phyloP scores from a whole-genome alignment of 305 asterid species.

The Fraxinus baroniana region DNA sequence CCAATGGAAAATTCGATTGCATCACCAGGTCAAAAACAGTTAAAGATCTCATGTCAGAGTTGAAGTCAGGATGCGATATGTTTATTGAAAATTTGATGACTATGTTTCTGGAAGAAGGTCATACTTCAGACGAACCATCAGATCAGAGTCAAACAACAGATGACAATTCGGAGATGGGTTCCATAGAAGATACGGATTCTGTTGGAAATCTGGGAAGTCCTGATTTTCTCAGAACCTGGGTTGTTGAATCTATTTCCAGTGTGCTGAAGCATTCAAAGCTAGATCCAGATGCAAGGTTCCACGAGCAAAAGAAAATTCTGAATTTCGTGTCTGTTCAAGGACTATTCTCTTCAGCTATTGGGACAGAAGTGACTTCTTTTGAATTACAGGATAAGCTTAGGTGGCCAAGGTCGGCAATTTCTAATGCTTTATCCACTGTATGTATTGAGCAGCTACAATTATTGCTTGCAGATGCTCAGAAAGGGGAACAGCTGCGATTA shows the following conservation, averaged over 20 bases:
- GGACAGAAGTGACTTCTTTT: slow-evolving; percentile 95
- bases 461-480: slow-evolving; percentile 77
- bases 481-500: slow-evolving; percentile 68
- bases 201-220: slow-evolving; percentile 49
- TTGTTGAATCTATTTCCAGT: slow-evolving; percentile 72
- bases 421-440: slow-evolving; percentile 71
- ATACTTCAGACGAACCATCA: slow-evolving; percentile 86
- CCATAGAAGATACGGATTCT: slow-evolving; percentile 70
- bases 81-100: slow-evolving; percentile 63
- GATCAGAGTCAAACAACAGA: slow-evolving; percentile 98
- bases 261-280: slow-evolving; percentile 68
- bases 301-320: slow-evolving; percentile 75
- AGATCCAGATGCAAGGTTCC: slow-evolving; percentile 66
- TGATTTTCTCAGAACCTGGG: slow-evolving; percentile 80
- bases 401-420: slow-evolving; percentile 84
- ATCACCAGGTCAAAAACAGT: slow-evolving; percentile 76
- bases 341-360: slow-evolving; percentile 83
- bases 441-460: slow-evolving; percentile 89
- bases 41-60: slow-evolving; percentile 69
- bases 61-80: slow-evolving; percentile 73
- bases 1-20: slow-evolving; percentile 82
- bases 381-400: slow-evolving; percentile 81
- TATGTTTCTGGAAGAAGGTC: slow-evolving; percentile 82
- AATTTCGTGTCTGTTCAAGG: slow-evolving; percentile 97
- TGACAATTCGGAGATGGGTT: slow-evolving; percentile 90